Conservation (phyloP, 1,284 basidiomycete species). For the Moesziomyces aphidis region DNA sequence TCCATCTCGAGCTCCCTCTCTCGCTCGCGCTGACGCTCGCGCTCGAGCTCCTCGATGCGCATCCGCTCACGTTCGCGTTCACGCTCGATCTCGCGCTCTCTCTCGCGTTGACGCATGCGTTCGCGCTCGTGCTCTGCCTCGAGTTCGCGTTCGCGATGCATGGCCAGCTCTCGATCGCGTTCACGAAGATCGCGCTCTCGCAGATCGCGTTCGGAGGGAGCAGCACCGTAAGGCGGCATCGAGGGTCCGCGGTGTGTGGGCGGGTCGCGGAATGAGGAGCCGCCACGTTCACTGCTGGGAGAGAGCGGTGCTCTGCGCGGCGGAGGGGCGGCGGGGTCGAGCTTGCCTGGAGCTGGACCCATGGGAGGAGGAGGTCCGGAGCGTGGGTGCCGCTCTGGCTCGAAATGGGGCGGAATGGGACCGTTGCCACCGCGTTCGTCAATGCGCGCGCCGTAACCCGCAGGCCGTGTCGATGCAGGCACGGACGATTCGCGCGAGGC, state of each 20-base stretch:
- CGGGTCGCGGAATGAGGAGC: slow-evolving; percentile 15
- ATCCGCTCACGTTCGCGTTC: slow-evolving; percentile 20
- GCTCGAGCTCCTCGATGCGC: slow-evolving; percentile 12
- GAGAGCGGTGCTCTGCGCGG: slow-evolving; percentile 32
- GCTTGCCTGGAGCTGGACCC: slow-evolving; percentile 16
- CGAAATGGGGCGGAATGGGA: slow-evolving; percentile 25
- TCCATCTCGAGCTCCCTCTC: slow-evolving; percentile 23
- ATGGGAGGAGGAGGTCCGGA: slow-evolving; percentile 34
- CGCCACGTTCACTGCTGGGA: slow-evolving; percentile 27
- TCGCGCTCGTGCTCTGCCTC: slow-evolving; percentile 34
- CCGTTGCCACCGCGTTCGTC: slow-evolving; percentile 13
- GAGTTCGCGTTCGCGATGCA: slow-evolving; percentile 26
- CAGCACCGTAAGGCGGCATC: slow-evolving; percentile 27
- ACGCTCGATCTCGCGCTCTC: slow-evolving; percentile 26
- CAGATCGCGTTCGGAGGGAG: slow-evolving; percentile 21
- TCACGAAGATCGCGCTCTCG: slow-evolving; percentile 26
- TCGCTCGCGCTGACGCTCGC: slow-evolving; percentile 24
- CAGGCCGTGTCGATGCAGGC: slow-evolving; percentile 20
- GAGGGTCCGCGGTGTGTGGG: slow-evolving; percentile 28
- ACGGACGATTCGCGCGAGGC: slow-evolving; percentile 29
- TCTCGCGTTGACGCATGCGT: slow-evolving; percentile 17
- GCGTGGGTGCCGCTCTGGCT: slow-evolving; percentile 33
- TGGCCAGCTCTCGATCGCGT: slow-evolving; percentile 27
- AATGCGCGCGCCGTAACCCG: slow-evolving; percentile 4
- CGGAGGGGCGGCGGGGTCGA: slow-evolving; percentile 17